These are phyloP conservation scores for Rosa chinensis DNA, from an alignment of 306 rosid species.

Conservation along the genomic window DNA sequence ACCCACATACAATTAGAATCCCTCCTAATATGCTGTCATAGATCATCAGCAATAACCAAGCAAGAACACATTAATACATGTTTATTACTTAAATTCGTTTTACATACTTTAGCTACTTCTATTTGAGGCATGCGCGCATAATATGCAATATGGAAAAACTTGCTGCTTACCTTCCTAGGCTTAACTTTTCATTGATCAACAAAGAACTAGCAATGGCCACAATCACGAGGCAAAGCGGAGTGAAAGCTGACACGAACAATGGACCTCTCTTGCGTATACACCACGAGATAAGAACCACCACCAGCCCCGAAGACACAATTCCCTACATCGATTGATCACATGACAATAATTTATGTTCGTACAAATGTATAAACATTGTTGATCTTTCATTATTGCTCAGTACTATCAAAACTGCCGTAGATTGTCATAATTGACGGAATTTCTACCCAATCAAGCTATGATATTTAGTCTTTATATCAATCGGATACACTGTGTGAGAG, in stretches of 20 bases:
- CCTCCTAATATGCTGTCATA: constrained; percentile 29
- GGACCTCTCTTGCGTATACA: constrained; percentile 57
- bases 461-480: no score
- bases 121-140: background rate
- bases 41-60: background rate
- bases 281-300: constrained; percentile 39
- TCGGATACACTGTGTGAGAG: no score
- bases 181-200: constrained; percentile 41
- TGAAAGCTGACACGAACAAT: constrained; percentile 49
- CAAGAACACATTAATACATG: background rate
- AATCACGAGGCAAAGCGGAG: constrained; percentile 46
- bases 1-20: constrained; percentile 25
- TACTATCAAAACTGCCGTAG: no score
- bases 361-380: no score
- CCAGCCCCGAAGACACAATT: constrained; percentile 39
- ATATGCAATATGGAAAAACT: background rate
- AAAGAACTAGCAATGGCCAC: constrained; percentile 52
- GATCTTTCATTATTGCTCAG: no score
- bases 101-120: background rate
- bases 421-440: no score
- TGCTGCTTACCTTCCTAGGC: constrained; percentile 51
- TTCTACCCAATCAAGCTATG: no score
- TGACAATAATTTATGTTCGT: background rate
- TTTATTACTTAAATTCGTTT: background rate
- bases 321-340: constrained; percentile 34